These are phyloP conservation scores for Alternaria brassicicola DNA, from an alignment of 2,329 filamentous ascomycete genomes.

Conservation along the genomic window DNA sequence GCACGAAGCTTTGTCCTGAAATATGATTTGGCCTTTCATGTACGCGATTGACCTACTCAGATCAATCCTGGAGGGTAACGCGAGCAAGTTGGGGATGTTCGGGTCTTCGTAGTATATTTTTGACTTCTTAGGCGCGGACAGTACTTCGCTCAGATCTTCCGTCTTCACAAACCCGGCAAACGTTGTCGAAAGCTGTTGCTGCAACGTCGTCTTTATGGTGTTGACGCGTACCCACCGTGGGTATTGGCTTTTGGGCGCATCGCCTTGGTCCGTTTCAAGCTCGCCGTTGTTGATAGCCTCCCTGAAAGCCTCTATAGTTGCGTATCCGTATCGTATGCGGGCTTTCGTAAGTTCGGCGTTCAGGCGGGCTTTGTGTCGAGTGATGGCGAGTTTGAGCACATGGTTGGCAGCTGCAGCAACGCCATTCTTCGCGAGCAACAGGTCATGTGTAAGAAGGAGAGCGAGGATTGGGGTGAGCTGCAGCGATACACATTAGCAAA, in stretches of 20 bases:
- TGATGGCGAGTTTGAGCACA: conserved; percentile 74
- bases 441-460: conserved; percentile 83
- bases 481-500: conserved; percentile 8
- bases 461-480: conserved; percentile 82
- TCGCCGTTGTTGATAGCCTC: conserved; percentile 59
- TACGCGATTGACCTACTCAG: conserved; percentile 78
- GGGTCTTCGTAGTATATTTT: conserved; percentile 74
- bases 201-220: conserved; percentile 71
- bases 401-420: conserved; percentile 82
- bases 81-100: conserved; percentile 83
- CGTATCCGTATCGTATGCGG: conserved; percentile 72
- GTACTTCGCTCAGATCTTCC: conserved; percentile 62
- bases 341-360: conserved; percentile 82
- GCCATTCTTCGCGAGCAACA: conserved; percentile 79
- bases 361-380: conserved; percentile 81
- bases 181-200: conserved; percentile 74
- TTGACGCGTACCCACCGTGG: conserved; percentile 96
- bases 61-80: conserved; percentile 73
- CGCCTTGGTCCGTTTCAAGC: conserved; percentile 40
- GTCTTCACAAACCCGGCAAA: conserved; percentile 70
- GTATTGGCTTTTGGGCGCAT: conserved; percentile 59
- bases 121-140: conserved; percentile 47
- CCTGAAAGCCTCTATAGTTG: conserved; percentile 70
- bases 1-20: conserved; percentile 97
- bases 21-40: conserved; percentile 75